A percentile compares a stretch with the other conserved stretches of the same genome.
Conservation (phyloP, 805 yeast genomes). For the Wickerhamomyces bovis region DNA sequence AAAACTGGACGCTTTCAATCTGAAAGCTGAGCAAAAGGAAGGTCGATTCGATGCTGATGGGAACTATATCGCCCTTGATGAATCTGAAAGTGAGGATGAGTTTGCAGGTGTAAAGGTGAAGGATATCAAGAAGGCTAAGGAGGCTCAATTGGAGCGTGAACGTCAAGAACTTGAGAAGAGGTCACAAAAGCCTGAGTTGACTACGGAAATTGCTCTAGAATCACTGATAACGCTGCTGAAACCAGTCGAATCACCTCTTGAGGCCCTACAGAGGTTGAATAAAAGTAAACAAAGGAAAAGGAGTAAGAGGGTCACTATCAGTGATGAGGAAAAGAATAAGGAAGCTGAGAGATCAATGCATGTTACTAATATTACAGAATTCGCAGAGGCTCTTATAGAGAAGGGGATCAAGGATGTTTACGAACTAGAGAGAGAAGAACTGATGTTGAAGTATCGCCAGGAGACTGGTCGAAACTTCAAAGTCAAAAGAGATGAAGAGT, state of each 20-base stretch:
- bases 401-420: constrained; percentile 41
- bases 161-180: constrained; percentile 18
- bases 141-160: constrained; percentile 26
- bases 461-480: constrained; percentile 36
- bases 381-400: constrained; percentile 38
- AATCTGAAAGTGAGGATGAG: constrained; percentile 27
- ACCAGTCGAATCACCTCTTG: constrained; percentile 56
- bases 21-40: constrained; percentile 48
- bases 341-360: constrained; percentile 20
- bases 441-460: constrained; percentile 37
- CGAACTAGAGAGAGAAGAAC: constrained; percentile 50
- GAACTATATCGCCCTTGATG: constrained; percentile 40
- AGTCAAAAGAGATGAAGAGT: constrained; percentile 2
- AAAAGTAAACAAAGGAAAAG: constrained; percentile 19
- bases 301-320: constrained; percentile 9
- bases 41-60: constrained; percentile 61
- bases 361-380: constrained; percentile 40
- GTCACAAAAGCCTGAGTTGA: constrained; percentile 7
- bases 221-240: constrained; percentile 40
- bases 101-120: constrained; percentile 29
- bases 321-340: constrained; percentile 12
- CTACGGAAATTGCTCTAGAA: constrained; percentile 22
- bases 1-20: constrained; percentile 56
- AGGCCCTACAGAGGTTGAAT: constrained; percentile 42
- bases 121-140: constrained; percentile 32